Conservation (phyloP, 805 yeast genomes). For the Saccharomycopsis fibuligera region DNA sequence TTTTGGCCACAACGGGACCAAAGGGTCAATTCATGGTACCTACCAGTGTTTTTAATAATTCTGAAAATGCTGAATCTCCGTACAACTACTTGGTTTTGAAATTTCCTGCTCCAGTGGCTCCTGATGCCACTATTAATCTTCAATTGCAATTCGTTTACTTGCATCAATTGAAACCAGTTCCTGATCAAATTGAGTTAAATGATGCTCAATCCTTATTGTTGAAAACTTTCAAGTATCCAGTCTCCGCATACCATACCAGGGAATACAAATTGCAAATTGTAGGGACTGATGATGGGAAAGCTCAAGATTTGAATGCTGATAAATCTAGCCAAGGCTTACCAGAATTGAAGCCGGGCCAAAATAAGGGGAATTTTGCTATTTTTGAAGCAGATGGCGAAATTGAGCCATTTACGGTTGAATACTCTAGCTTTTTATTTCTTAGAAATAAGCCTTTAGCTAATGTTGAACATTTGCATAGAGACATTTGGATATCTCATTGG, state of each 20-base stretch:
- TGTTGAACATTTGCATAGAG: conserved; percentile 57
- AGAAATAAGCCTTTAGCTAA: conserved; percentile 60
- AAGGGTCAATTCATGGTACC: conserved; percentile 8
- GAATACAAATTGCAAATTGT: conserved; percentile 37
- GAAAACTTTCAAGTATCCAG: conserved; percentile 47
- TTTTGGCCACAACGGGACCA: not conserved
- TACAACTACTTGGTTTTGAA: conserved; percentile 40
- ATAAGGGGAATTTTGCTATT: conserved; percentile 21
- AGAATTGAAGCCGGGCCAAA: not conserved
- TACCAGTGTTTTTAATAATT: conserved; percentile 18
- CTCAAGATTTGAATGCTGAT: no score
- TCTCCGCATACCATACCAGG: conserved; percentile 55
- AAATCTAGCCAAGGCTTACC: not conserved
- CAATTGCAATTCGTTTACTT: conserved; percentile 44
- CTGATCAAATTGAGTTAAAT: conserved; percentile 51
- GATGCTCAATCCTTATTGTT: conserved; percentile 57
- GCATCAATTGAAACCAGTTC: conserved; percentile 50
- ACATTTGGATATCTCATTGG: conserved; percentile 87
- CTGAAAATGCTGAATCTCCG: conserved; percentile 5
- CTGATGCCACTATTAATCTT: conserved; percentile 39
- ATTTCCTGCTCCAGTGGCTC: conserved; percentile 62
- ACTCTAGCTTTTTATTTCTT: conserved; percentile 52
- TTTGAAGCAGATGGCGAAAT: no score
- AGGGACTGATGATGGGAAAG: no score
- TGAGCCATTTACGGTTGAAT: conserved; percentile 40